A percentile compares a stretch with the other conserved stretches of the same genome.
Conservation (phyloP, 108 stramenopile species). For the Nitzschia sp. region DNA sequence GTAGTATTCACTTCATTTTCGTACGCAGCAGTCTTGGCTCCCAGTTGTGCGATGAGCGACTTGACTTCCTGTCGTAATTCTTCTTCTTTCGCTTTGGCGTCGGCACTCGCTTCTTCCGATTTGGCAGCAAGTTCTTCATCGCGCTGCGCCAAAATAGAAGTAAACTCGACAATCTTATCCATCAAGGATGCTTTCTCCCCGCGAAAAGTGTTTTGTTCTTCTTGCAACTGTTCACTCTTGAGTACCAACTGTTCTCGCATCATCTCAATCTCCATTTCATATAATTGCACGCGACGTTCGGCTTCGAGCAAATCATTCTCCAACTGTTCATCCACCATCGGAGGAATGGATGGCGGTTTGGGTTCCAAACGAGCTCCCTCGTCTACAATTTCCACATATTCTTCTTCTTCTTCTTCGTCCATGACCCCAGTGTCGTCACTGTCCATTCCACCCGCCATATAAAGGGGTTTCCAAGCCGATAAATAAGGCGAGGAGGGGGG, state of each 20-base stretch:
- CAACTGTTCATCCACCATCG: slow-evolving; percentile 24
- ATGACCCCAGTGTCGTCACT: no score
- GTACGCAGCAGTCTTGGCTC: slow-evolving; percentile 20
- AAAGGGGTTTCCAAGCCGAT: no score
- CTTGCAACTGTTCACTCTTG: slow-evolving; percentile 27
- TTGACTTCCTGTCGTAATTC: slow-evolving; percentile 37
- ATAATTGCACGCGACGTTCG: slow-evolving; percentile 23
- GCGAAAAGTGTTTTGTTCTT: slow-evolving; percentile 32
- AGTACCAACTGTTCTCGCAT: slow-evolving; percentile 31
- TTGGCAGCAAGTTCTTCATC: slow-evolving; percentile 25
- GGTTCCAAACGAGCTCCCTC: slow-evolving; percentile 5
- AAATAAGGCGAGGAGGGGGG: no score
- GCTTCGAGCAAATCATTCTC: slow-evolving; percentile 28
- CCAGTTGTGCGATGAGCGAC: slow-evolving; percentile 19
- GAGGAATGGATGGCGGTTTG: slow-evolving; percentile 21
- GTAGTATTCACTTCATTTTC: slow-evolving; percentile 20
- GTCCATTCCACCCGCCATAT: no score
- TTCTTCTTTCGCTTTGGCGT: slow-evolving; percentile 14
- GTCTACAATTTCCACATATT: not conserved
- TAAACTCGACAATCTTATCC: slow-evolving; percentile 39
- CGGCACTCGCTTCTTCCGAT: slow-evolving; percentile 13
- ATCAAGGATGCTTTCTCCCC: slow-evolving; percentile 36
- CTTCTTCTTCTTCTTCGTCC: not conserved
- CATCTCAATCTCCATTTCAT: slow-evolving; percentile 35
- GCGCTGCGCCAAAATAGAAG: slow-evolving; percentile 19